Evolutionary conservation across 805 yeast genomes (phyloP), one percentile per base, ranked within the genome.

Genomic region (Pichia eremophila): DNA sequence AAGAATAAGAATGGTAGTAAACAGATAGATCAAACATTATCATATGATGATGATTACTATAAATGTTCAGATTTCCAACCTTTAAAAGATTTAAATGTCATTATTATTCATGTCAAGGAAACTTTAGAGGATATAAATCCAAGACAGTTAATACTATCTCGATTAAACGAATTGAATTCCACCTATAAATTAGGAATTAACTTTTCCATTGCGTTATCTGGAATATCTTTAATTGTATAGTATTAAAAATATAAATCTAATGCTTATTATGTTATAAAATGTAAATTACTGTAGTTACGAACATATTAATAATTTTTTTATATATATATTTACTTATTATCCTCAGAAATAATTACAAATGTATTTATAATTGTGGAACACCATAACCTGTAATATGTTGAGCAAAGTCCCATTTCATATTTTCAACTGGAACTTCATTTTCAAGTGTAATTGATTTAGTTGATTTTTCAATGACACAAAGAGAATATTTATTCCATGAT

Each of bases 341-440:
- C 6, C 25, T 22, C 5, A 22, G 6, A 22, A 22, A 22, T 22
- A 22, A 5, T 5, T 22, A 22, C 25, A 22, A 22, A 22, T 5
- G 25, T 22, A 22, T 22, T 50, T 54, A 64, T 44, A 58, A 44
- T 49, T 64, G 68, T 17, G 65, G 65, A 15, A 61, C 50, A 50
- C 98, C 98, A 63, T 93, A 93, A 46, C 99, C 99, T 54, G 74
- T 77, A 59, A 93, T 85, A 61, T 81, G 82, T 62, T 79, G 76
- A 17, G 98, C 99, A 69, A 90, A 89, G 54, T 76, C 78, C 98
- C 98, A 90, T 51, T 79, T 78, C 81, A 86, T 87, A 57, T 79
- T 73, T 61, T 83, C 83, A 50, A 86, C 83, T 60, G 73, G 73
- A 54, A 84, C 68, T 52, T 77, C 72, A 65, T 81, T 81, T 45